These are phyloP conservation scores for Cercospora janseana DNA, from an alignment of 2,329 filamentous ascomycete species.

Conservation along the genomic window DNA sequence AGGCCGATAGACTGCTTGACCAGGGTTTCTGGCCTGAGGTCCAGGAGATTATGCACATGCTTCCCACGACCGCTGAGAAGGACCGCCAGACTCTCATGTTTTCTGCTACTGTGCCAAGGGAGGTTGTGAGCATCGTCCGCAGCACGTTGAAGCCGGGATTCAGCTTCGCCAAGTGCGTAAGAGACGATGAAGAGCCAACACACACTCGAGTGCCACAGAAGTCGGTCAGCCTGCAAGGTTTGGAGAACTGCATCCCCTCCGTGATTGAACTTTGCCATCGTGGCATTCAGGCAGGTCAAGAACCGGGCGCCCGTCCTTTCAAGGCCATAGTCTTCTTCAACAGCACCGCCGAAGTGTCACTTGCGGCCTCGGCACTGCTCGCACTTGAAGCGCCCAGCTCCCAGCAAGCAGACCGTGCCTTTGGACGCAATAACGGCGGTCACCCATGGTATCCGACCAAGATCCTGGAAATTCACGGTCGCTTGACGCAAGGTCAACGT, in stretches of 20 bases:
- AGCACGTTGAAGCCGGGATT: constrained; percentile 77
- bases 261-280: constrained; percentile 69
- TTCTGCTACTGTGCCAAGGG: constrained; percentile 84
- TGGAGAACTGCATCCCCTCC: constrained; percentile 73
- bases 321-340: constrained; percentile 96
- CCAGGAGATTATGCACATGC: constrained; percentile 45
- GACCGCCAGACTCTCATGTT: constrained; percentile 90
- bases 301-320: constrained; percentile 60
- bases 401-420: constrained; percentile 33
- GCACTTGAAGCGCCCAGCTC: not conserved
- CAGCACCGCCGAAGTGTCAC: constrained; percentile 69
- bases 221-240: constrained; percentile 63
- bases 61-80: constrained; percentile 63
- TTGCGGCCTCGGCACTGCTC: constrained; percentile 61
- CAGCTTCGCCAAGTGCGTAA: constrained; percentile 86
- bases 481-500: constrained; percentile 67
- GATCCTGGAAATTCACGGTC: constrained; percentile 71
- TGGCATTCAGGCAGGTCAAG: constrained; percentile 41
- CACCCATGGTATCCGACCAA: constrained; percentile 39
- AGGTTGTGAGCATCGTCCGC: constrained; percentile 77
- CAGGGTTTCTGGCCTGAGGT: constrained; percentile 54
- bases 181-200: constrained; percentile 76
- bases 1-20: constrained; percentile 66
- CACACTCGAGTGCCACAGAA: constrained; percentile 83
- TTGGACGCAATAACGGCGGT: constrained; percentile 24